Conservation (phyloP, 2,329 filamentous ascomycete species). For the Arthrobotrys sphaeroides region DNA sequence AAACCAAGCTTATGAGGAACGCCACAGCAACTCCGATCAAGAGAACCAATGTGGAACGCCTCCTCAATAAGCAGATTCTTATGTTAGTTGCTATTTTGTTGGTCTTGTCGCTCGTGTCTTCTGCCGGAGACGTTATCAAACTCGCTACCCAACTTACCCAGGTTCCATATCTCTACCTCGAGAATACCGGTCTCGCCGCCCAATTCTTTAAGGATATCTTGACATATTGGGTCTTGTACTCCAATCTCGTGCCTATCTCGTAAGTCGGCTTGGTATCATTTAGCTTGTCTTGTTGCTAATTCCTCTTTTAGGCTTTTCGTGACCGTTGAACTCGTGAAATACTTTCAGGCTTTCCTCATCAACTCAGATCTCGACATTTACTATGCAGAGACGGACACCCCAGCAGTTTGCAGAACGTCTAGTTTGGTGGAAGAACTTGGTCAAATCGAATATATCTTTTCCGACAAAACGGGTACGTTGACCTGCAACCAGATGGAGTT, state of each 20-base stretch:
- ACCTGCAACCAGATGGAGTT: conserved; percentile 99
- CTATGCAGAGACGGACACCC: conserved; percentile 92
- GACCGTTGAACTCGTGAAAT: conserved; percentile 96
- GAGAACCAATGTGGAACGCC: conserved; percentile 91
- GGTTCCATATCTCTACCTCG: conserved; percentile 79
- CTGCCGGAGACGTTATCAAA: conserved; percentile 83
- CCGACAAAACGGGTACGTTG: conserved; percentile 94
- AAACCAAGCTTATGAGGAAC: conserved; percentile 99
- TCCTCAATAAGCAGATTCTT: conserved; percentile 92
- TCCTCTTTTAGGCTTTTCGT: conserved; percentile 74
- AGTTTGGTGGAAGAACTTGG: conserved; percentile 96
- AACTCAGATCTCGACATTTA: conserved; percentile 98
- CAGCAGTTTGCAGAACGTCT: conserved; percentile 93
- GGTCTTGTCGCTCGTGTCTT: conserved; percentile 85
- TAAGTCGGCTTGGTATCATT: conserved; percentile 31
- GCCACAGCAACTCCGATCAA: conserved; percentile 97
- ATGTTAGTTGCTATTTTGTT: conserved; percentile 87
- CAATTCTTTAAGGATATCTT: conserved; percentile 94
- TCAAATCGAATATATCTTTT: conserved; percentile 98
- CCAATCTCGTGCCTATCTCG: conserved; percentile 93
- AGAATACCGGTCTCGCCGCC: conserved; percentile 72
- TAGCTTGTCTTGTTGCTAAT: conserved; percentile 6
- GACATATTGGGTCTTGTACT: conserved; percentile 98
- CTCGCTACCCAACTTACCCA: conserved; percentile 66
- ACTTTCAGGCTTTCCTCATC: conserved; percentile 96